These are phyloP conservation scores for Moricandia arvensis DNA, from an alignment of 345 rosid species.

Conservation along the genomic window DNA sequence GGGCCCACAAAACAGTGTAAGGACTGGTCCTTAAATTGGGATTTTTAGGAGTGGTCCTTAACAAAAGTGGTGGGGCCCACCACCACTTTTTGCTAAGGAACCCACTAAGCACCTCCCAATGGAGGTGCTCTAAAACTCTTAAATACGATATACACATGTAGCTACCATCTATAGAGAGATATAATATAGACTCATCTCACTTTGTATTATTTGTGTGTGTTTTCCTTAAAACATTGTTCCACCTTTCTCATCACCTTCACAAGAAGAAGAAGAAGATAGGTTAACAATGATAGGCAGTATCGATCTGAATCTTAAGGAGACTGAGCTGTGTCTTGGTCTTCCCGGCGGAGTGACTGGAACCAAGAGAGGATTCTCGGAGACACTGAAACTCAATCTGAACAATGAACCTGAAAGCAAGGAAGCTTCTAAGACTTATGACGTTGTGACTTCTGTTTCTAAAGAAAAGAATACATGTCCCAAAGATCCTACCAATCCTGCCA, in stretches of 20 bases:
- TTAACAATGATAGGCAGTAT: constrained; percentile 31
- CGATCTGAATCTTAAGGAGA: constrained; percentile 56
- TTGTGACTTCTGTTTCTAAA: constrained; percentile 26
- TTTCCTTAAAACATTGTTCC: constrained; percentile 7
- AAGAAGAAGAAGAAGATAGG: constrained; percentile 22
- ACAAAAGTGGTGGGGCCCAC: no score
- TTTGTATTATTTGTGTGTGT: constrained; percentile 31
- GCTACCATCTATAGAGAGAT: constrained; percentile 30
- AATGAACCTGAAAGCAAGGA: constrained; percentile 34
- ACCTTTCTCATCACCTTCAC: constrained; percentile 32
- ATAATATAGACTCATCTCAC: constrained; percentile 23
- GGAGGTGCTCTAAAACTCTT: no score
- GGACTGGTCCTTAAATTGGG: no score
- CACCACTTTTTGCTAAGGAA: no score
- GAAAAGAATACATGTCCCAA: constrained; percentile 32
- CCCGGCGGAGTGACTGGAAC: constrained; percentile 55
- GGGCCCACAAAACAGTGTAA: no score
- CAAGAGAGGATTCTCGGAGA: constrained; percentile 75
- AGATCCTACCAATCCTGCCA: constrained; percentile 68
- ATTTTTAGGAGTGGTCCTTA: no score
- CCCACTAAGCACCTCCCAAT: no score
- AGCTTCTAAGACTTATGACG: constrained; percentile 22
- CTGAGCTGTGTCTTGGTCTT: constrained; percentile 81
- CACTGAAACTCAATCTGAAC: constrained; percentile 72
- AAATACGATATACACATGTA: constrained; percentile 42